These are phyloP conservation scores for Rhodotorula sp. DNA, from an alignment of 1,284 basidiomycete species.

Conservation along the genomic window DNA sequence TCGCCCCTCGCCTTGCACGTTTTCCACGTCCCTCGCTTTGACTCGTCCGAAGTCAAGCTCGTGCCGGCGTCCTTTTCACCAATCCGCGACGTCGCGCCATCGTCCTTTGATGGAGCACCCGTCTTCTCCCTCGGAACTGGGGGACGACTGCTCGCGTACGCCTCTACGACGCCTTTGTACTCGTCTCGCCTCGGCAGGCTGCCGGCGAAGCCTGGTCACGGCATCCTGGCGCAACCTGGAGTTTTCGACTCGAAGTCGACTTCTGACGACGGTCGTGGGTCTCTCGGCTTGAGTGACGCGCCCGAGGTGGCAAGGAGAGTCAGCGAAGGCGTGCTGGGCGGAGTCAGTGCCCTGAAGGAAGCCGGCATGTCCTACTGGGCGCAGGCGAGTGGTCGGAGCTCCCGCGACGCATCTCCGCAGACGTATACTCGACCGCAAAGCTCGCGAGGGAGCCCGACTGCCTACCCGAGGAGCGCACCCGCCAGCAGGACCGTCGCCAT, in stretches of 20 bases:
- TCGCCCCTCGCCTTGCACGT: conserved; percentile 31
- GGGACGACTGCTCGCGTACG: conserved; percentile 35
- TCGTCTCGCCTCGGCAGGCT: conserved; percentile 16
- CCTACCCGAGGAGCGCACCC: neutral
- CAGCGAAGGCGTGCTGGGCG: conserved; percentile 37
- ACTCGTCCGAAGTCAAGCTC: neutral
- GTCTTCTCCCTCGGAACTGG: conserved; percentile 32
- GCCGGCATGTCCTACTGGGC: conserved; percentile 31
- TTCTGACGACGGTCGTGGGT: neutral
- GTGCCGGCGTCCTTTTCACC: conserved; percentile 20
- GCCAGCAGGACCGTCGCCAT: neutral
- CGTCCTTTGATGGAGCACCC: conserved; percentile 19
- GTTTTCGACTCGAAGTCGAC: conserved; percentile 19
- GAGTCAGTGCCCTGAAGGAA: conserved; percentile 37
- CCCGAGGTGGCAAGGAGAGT: conserved; percentile 33
- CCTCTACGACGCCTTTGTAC: conserved; percentile 10
- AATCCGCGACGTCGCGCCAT: conserved; percentile 21
- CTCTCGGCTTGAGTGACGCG: conserved; percentile 13
- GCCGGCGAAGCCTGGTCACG: conserved; percentile 20
- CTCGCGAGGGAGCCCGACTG: neutral
- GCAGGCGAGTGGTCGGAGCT: neutral
- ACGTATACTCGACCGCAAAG: neutral
- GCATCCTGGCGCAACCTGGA: conserved; percentile 28
- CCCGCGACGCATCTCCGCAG: neutral
- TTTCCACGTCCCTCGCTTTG: neutral